Base-by-base conservation (phyloP, 208 protist genomes). In the Lotmaria passim region DNA sequence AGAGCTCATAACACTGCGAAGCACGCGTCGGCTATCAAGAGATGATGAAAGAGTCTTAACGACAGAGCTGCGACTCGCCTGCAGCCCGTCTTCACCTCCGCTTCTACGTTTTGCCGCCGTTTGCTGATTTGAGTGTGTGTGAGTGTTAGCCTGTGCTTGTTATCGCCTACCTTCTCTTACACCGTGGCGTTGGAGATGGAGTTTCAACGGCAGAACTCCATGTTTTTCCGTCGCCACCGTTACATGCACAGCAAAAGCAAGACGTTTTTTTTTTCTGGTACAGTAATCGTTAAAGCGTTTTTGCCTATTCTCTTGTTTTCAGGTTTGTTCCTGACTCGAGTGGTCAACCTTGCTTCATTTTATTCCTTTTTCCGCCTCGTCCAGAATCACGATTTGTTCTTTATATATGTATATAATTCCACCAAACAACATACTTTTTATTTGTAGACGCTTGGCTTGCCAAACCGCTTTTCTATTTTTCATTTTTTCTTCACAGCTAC, bases 361-460 rank as follows among this genome's bases (percentile, higher is more conserved):
- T n/a, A 17, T 7, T 46, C 41, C 41, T 46, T 19, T 17, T 46
- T 46, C 15, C 41, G n/a, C 7, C n/a, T 46, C n/a, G 2, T 46
- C 41, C 41, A 46, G 41, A 46, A 41, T 41, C 36, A 41, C 36
- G n/a, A n/a, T n/a, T n/a, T n/a, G n/a, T n/a, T n/a, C n/a, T n/a
- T n/a, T n/a, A n/a, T n/a, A n/a, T n/a, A n/a, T n/a, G n/a, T n/a
- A 41, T 7, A 41, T 41, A 12, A 7, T 41, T 41, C 11, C 41
- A 46, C 41, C 3, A 19, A n/a, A n/a, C n/a, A n/a, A n/a, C n/a
- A 19, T 46, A 7, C 41, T 46, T 46, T 46, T 46, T n/a, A n/a
- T n/a, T n/a, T n/a, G n/a, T n/a, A n/a, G n/a, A n/a, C n/a, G n/a
- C n/a, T n/a, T n/a, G n/a, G n/a, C n/a, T n/a, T n/a, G n/a, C n/a